Conservation (phyloP, 202 grass and related monocot genomes). For the Brachypodium distachyon region DNA sequence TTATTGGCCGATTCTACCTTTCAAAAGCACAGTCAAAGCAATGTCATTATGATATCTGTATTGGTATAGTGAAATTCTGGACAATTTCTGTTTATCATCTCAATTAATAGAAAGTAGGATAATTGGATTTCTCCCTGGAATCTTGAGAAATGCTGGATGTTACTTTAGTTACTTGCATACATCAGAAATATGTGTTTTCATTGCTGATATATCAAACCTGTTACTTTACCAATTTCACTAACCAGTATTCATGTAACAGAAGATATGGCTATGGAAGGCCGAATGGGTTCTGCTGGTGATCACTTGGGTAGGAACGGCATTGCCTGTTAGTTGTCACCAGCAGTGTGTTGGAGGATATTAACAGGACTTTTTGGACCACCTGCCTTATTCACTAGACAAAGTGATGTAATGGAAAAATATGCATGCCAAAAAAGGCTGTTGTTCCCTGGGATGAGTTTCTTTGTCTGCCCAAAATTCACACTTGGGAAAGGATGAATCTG, state of each 20-base stretch:
- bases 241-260: constrained; percentile 22
- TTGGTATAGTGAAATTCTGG: neutral
- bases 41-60: neutral
- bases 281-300: constrained; percentile 28
- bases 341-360: constrained; percentile 9
- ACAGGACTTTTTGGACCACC: constrained; percentile 7
- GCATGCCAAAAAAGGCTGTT: neutral
- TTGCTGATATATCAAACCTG: neutral
- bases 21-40: neutral
- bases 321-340: constrained; percentile 15
- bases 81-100: neutral
- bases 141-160: neutral
- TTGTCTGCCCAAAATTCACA: neutral
- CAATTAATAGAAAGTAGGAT: neutral
- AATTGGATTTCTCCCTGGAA: neutral
- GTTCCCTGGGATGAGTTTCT: neutral
- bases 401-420: neutral
- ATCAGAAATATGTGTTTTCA: neutral
- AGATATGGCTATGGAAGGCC: constrained; percentile 23
- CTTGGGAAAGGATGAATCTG: neutral
- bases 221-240: constrained; percentile 1
- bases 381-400: constrained; percentile 4
- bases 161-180: neutral
- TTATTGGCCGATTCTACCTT: neutral
- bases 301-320: constrained; percentile 34